These are phyloP conservation scores for Penicillium sp. DNA, from an alignment of 2,329 filamentous ascomycete species.

Conservation along the genomic window DNA sequence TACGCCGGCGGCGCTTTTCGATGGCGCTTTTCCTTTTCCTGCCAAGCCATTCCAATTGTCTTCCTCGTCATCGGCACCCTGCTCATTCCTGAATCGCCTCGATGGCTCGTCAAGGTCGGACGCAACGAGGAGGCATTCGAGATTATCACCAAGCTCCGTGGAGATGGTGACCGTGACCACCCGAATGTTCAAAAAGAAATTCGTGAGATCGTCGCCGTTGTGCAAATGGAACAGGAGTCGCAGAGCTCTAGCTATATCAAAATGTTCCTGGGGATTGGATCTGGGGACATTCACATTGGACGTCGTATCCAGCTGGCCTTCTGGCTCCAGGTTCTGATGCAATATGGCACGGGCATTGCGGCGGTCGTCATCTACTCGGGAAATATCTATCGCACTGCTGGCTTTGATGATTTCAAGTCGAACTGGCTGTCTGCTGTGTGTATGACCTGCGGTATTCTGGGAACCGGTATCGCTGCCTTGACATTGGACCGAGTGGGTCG, in stretches of 20 bases:
- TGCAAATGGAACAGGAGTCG: constrained; percentile 29
- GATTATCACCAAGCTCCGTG: constrained; percentile 29
- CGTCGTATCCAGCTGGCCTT: constrained; percentile 36
- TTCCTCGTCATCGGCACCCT: constrained; percentile 24
- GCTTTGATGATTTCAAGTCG: constrained; percentile 31
- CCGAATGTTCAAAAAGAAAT: constrained; percentile 68
- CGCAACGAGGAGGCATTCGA: constrained; percentile 27
- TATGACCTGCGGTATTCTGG: constrained; percentile 33
- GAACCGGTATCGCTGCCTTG: constrained; percentile 36
- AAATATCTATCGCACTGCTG: constrained; percentile 35
- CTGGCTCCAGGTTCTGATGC: constrained; percentile 38
- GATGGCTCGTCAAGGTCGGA: constrained; percentile 31
- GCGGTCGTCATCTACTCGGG: constrained; percentile 35
- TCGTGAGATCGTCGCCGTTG: constrained; percentile 43
- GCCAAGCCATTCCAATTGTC: constrained; percentile 24
- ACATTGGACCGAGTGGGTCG: constrained; percentile 45
- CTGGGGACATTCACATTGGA: constrained; percentile 33
- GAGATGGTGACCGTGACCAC: constrained; percentile 37
- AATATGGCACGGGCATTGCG: constrained; percentile 37
- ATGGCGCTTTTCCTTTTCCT: constrained; percentile 33
- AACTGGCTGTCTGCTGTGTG: constrained; percentile 35
- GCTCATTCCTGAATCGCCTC: constrained; percentile 33
- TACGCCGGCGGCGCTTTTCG: constrained; percentile 20
- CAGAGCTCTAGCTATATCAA: constrained; percentile 27
- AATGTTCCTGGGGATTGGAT: constrained; percentile 34